Conservation (phyloP, 2,329 filamentous ascomycete species). For the Akanthomyces lecanii region DNA sequence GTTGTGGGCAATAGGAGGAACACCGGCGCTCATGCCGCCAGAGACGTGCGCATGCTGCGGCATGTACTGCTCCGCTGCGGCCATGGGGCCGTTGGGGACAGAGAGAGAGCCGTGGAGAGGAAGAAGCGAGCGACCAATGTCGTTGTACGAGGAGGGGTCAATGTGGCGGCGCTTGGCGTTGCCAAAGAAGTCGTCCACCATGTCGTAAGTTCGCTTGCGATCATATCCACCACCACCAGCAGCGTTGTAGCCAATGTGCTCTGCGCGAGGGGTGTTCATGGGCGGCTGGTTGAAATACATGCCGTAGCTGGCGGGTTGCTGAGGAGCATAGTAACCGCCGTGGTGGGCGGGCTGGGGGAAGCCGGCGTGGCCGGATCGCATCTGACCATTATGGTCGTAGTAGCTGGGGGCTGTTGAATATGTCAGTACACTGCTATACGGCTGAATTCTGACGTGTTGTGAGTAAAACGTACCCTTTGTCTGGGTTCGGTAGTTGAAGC, state of each 20-base stretch:
- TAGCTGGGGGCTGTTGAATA: slow-evolving; percentile 43
- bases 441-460: neutral
- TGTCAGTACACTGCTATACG: neutral
- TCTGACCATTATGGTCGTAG: slow-evolving; percentile 62
- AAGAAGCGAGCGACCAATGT: slow-evolving; percentile 84
- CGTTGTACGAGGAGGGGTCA: slow-evolving; percentile 82
- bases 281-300: slow-evolving; percentile 72
- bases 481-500: slow-evolving; percentile 52
- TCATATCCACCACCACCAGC: slow-evolving; percentile 53
- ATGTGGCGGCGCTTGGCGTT: slow-evolving; percentile 88
- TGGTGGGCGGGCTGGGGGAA: slow-evolving; percentile 53
- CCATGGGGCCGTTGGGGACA: slow-evolving; percentile 50
- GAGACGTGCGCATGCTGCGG: slow-evolving; percentile 33
- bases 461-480: slow-evolving; percentile 42
- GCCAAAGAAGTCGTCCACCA: slow-evolving; percentile 89
- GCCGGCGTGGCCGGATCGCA: slow-evolving; percentile 51
- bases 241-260: slow-evolving; percentile 61
- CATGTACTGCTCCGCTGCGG: slow-evolving; percentile 52
- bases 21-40: slow-evolving; percentile 53
- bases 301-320: slow-evolving; percentile 57
- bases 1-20: slow-evolving; percentile 54
- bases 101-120: slow-evolving; percentile 70
- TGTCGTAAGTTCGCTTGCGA: slow-evolving; percentile 81
- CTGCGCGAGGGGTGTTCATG: slow-evolving; percentile 49
- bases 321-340: slow-evolving; percentile 54